These are phyloP conservation scores for Trichoderma aggressivum DNA, from an alignment of 2,329 filamentous ascomycete species.

Conservation along the genomic window DNA sequence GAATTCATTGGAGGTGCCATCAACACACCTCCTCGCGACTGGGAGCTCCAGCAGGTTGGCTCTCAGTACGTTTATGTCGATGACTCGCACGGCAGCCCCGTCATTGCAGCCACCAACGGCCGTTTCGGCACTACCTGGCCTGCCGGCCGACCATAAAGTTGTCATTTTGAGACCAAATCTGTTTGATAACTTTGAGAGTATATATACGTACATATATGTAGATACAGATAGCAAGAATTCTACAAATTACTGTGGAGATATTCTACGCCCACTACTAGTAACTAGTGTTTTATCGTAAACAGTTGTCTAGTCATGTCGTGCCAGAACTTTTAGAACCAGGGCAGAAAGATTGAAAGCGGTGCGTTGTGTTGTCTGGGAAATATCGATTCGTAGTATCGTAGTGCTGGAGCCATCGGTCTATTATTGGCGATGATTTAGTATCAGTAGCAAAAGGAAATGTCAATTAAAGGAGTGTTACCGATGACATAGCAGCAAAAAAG, in stretches of 20 bases:
- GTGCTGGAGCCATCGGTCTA: background rate
- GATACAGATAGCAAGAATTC: background rate
- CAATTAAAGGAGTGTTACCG: background rate
- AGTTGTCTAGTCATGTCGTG: background rate
- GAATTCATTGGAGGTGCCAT: conserved; percentile 24
- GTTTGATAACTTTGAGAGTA: background rate
- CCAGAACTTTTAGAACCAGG: background rate
- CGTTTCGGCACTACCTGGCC: conserved; percentile 9
- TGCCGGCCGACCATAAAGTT: background rate
- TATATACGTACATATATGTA: background rate
- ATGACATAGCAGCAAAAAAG: background rate
- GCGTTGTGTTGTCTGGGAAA: background rate
- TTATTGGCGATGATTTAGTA: background rate
- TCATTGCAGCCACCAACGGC: conserved; percentile 24
- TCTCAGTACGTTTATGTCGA: conserved; percentile 26
- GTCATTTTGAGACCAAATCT: background rate
- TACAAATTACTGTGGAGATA: background rate
- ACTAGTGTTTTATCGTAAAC: background rate
- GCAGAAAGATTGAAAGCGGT: background rate
- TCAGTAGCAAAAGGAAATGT: background rate
- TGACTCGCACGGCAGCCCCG: conserved; percentile 27
- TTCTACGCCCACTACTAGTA: background rate
- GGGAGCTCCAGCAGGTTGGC: conserved; percentile 25
- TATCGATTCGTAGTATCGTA: background rate
- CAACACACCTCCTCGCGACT: conserved; percentile 25